phyloP scores from a whole-genome alignment of 176 grass and related monocot species.

The Bonia amplexicaulis region DNA sequence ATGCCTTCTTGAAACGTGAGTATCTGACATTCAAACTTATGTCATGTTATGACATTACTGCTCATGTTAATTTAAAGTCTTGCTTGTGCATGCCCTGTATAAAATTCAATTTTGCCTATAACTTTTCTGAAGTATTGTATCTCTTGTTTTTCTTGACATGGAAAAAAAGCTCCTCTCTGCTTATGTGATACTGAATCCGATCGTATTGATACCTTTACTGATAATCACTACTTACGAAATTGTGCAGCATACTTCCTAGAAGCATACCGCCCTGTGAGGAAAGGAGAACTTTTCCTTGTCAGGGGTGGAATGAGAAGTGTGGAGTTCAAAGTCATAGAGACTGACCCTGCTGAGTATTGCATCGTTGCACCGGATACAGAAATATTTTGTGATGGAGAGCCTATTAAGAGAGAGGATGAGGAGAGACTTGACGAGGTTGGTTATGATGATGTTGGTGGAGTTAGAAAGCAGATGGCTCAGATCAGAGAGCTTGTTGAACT shows the following conservation, averaged over 20 bases:
- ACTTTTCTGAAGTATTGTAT: neutral
- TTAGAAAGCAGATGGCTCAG: conserved; percentile 85
- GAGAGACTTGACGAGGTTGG: conserved; percentile 80
- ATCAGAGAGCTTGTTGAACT: conserved; percentile 85
- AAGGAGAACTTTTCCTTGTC: conserved; percentile 82
- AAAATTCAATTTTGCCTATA: neutral
- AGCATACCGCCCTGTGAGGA: conserved; percentile 63
- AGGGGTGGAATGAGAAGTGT: conserved; percentile 82
- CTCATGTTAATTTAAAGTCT: neutral
- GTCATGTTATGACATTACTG: neutral
- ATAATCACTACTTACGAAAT: neutral
- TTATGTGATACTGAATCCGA: neutral
- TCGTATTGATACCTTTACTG: neutral
- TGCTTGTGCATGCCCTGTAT: neutral
- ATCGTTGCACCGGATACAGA: conserved; percentile 80
- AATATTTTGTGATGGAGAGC: conserved; percentile 78
- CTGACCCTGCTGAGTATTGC: conserved; percentile 71
- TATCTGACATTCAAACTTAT: neutral
- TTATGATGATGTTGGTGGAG: conserved; percentile 84
- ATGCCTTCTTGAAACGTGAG: conserved; percentile 71
- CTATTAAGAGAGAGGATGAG: conserved; percentile 81
- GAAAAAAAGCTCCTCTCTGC: neutral
- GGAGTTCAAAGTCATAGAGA: conserved; percentile 80
- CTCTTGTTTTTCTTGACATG: neutral
- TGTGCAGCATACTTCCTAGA: conserved; percentile 84